phyloP scores from a whole-genome alignment of 1,284 basidiomycete genomes.

The Vanrija pseudolonga region DNA sequence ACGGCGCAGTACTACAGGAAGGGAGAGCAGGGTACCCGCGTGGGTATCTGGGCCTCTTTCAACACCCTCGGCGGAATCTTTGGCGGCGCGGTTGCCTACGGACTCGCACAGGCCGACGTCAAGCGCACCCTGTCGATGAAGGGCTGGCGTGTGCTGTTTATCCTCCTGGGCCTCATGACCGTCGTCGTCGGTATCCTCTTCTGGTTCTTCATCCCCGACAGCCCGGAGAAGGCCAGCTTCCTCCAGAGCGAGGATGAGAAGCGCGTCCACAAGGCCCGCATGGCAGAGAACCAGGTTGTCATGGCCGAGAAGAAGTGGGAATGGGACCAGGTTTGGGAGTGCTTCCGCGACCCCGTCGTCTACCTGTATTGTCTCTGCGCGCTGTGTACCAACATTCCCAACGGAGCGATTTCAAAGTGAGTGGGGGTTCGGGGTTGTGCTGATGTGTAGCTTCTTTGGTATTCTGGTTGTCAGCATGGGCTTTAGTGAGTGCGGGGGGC shows the following conservation, averaged over 20 bases:
- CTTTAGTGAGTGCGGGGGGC: no score
- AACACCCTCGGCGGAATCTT: conserved; percentile 20
- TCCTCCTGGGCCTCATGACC: conserved; percentile 21
- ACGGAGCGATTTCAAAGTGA: no score
- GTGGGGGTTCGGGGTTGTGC: no score
- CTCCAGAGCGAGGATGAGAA: conserved; percentile 22
- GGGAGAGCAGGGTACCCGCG: conserved; percentile 11
- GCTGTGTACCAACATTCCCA: no score
- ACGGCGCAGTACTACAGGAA: conserved; percentile 20
- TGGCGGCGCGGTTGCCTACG: conserved; percentile 20
- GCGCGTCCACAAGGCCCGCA: conserved; percentile 24
- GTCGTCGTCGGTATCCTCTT: conserved; percentile 19
- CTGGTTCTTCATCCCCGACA: conserved; percentile 28
- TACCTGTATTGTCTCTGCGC: not conserved
- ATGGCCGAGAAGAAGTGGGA: conserved; percentile 22
- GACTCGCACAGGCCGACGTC: conserved; percentile 11
- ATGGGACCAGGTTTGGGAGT: conserved; percentile 27
- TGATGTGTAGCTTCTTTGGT: no score
- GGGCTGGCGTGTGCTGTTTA: conserved; percentile 22
- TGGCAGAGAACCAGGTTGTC: conserved; percentile 27
- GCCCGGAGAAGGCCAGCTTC: conserved; percentile 26
- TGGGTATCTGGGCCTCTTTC: conserved; percentile 19
- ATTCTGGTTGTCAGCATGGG: not conserved
- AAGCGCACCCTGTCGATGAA: conserved; percentile 11
- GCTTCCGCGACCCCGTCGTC: conserved; percentile 17